These are phyloP conservation scores for Blastomyces gilchristii DNA, from an alignment of 2,329 filamentous ascomycete genomes.

Conservation along the genomic window DNA sequence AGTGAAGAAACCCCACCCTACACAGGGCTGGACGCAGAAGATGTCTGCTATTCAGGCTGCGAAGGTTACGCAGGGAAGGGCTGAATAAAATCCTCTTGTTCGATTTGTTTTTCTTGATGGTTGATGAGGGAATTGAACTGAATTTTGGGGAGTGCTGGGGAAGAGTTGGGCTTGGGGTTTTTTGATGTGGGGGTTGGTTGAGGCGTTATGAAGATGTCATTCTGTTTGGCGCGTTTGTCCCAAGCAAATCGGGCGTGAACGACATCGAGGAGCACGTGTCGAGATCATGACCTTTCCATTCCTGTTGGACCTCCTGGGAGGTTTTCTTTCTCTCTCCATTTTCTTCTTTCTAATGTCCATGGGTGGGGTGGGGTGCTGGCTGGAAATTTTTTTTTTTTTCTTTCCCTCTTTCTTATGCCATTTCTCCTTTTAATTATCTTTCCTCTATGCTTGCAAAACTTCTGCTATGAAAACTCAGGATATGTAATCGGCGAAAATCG, in stretches of 20 bases:
- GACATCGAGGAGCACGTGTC: background rate
- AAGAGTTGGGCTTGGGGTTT: too few relatives aligned
- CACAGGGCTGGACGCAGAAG: conserved; percentile 84
- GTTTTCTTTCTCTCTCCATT: background rate
- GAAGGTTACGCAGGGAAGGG: conserved; percentile 51
- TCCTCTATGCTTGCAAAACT: background rate
- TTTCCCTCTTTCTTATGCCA: background rate
- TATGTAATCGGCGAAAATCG: background rate
- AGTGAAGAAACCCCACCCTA: conserved; percentile 84
- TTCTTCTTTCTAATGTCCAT: too few relatives aligned
- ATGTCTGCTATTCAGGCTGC: conserved; percentile 94
- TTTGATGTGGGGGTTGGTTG: too few relatives aligned
- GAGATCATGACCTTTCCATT: background rate
- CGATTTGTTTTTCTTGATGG: background rate
- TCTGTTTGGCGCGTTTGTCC: too few relatives aligned
- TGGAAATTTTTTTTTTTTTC: background rate
- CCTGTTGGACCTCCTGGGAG: background rate
- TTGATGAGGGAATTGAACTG: background rate
- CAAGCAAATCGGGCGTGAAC: too few relatives aligned
- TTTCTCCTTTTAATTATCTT: background rate
- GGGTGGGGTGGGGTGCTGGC: background rate
- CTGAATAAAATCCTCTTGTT: conserved; percentile 22
- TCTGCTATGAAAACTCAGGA: background rate
- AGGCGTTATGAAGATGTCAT: too few relatives aligned
- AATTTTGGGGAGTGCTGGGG: background rate